Evolutionary conservation across 306 rosid genomes (phyloP).

Genomic region (Glycyrrhiza uralensis): DNA sequence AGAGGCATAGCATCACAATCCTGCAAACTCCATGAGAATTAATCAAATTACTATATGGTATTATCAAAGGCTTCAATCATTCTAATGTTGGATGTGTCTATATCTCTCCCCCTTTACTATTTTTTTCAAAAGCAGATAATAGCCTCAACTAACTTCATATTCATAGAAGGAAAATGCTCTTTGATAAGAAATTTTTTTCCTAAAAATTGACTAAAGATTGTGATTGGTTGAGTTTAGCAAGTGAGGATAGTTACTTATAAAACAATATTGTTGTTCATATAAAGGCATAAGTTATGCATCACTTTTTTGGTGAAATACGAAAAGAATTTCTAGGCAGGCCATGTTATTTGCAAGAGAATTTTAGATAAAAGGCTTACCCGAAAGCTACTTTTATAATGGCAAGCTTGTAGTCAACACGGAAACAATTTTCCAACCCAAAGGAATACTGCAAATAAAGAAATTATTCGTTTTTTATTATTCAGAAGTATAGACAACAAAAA

Average conservation of each 20-base stretch:
- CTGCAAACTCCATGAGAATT: constrained; percentile 35
- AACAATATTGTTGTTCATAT: too few relatives aligned
- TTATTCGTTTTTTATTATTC: constrained; percentile 1
- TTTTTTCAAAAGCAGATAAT: background rate
- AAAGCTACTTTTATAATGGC: constrained; percentile 48
- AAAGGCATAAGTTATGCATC: background rate
- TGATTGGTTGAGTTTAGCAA: too few relatives aligned
- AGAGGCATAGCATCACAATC: constrained; percentile 51
- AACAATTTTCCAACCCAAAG: constrained; percentile 68
- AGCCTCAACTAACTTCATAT: constrained; percentile 3
- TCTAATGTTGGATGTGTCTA: background rate
- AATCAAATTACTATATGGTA: background rate
- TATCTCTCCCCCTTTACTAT: background rate
- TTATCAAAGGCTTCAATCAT: background rate
- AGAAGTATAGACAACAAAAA: background rate
- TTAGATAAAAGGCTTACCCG: constrained; percentile 59
- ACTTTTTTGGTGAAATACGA: too few relatives aligned
- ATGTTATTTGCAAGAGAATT: background rate
- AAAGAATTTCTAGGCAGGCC: background rate
- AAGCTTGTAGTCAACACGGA: constrained; percentile 53
- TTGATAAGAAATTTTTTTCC: too few relatives aligned
- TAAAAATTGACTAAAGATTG: too few relatives aligned
- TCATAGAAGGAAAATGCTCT: too few relatives aligned
- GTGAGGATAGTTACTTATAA: too few relatives aligned
- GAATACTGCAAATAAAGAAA: constrained; percentile 64